Evolutionary conservation across 2,329 filamentous ascomycete genomes (phyloP).

Genomic region (Xylaria sp.): DNA sequence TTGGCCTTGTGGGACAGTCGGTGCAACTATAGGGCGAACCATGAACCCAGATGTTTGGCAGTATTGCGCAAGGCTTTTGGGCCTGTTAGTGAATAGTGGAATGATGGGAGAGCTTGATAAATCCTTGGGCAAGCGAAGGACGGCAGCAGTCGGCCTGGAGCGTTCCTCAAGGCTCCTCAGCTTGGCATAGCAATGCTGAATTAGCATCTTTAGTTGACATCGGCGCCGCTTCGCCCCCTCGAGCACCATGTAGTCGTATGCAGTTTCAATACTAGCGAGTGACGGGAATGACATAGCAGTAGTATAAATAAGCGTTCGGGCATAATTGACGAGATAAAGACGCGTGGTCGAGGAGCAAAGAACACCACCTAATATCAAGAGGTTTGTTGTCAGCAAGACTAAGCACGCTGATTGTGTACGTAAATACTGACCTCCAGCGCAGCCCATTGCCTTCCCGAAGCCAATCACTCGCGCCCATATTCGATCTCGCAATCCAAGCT

Average conservation of each 20-base stretch:
- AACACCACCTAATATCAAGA: constrained; percentile 56
- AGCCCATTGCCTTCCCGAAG: constrained; percentile 71
- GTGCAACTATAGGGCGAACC: constrained; percentile 63
- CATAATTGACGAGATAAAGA: constrained; percentile 75
- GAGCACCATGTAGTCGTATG: constrained; percentile 40
- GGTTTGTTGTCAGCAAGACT: constrained; percentile 8
- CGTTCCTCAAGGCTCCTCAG: constrained; percentile 44
- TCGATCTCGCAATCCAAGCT: constrained; percentile 59
- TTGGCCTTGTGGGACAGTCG: constrained; percentile 61
- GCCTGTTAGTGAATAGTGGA: constrained; percentile 57
- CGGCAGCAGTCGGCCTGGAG: constrained; percentile 9
- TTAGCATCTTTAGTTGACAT: constrained; percentile 50
- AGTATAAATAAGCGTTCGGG: constrained; percentile 76
- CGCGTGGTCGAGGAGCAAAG: constrained; percentile 65
- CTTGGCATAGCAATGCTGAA: constrained; percentile 49
- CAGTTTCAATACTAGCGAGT: constrained; percentile 39
- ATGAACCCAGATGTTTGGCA: constrained; percentile 60
- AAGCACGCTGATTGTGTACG: neutral
- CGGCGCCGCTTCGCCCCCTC: constrained; percentile 42
- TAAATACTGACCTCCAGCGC: constrained; percentile 66
- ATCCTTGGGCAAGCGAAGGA: constrained; percentile 37
- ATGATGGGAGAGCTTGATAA: constrained; percentile 61
- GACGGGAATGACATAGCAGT: constrained; percentile 69
- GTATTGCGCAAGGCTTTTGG: constrained; percentile 57
- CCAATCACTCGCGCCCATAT: constrained; percentile 67